A percentile compares a stretch with the other conserved stretches of the same genome.
Evolutionary conservation across 176 grass and related monocot genomes (phyloP).

Genomic region (Neostapfia colusana): DNA sequence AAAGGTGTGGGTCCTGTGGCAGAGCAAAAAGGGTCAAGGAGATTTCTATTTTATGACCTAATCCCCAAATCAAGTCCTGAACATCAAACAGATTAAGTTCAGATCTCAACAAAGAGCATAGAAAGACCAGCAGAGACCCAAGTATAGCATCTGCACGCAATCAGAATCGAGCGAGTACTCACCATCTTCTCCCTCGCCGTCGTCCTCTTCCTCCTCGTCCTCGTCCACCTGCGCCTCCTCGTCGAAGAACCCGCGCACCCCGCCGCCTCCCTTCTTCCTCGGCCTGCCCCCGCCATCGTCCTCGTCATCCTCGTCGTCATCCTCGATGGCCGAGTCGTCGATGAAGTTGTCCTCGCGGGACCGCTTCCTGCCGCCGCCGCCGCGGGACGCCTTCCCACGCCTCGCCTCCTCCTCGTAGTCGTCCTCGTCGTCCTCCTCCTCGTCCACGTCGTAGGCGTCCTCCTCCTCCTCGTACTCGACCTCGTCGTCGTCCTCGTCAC

Average conservation of each 20-base stretch:
- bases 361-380: constrained; percentile 53
- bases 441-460: constrained; percentile 60
- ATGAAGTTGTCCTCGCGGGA: constrained; percentile 70
- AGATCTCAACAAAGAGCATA: constrained; percentile 27
- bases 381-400: constrained; percentile 48
- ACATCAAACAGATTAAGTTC: constrained; percentile 18
- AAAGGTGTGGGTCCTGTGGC: background rate
- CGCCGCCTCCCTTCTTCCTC: constrained; percentile 54
- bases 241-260: constrained; percentile 81
- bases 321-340: constrained; percentile 84
- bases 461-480: constrained; percentile 55
- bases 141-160: background rate
- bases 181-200: constrained; percentile 92
- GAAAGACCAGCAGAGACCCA: background rate
- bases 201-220: constrained; percentile 92
- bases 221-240: constrained; percentile 83
- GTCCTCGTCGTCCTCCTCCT: constrained; percentile 57
- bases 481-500: constrained; percentile 69
- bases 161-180: constrained; percentile 13
- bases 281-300: constrained; percentile 63
- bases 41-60: background rate
- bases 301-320: constrained; percentile 81
- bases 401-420: constrained; percentile 59
- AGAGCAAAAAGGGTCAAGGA: background rate
- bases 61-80: constrained; percentile 7